Base-by-base conservation (phyloP, 768 basidiomycete species). In the Russula emetica region DNA sequence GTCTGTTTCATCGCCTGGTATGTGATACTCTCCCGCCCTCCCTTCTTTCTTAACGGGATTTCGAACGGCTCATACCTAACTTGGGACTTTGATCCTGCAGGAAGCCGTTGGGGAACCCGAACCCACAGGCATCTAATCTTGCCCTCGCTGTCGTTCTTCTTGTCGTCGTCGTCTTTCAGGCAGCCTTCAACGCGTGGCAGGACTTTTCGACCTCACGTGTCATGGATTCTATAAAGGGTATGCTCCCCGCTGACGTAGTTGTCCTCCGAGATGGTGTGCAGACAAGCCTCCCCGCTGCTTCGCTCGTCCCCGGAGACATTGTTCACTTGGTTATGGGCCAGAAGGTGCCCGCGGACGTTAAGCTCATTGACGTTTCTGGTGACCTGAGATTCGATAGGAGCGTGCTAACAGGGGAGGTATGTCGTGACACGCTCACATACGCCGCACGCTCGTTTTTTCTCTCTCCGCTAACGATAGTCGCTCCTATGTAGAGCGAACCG, bases 281-380 rank as follows among this genome's bases (percentile, higher is more conserved):
- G 52, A 71, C 69, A 20, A 83, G 78, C 54, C 74, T 85, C 0
- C 77, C 83, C 14, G 85, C 85, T 11, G 80, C 82, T 61, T 80
- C 85, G 49, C 81, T 87, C 44, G 84, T 89, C 8, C 82, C 83
- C 0, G 88, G 88, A 16, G 88, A 90, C 69, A 71, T 90, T 32
- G 80, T 88, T 58, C 76, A 78, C 1, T 80, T 90, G 69, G 74
- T 75, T 28, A 80, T 88, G 61, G 88, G 88, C 28, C 83, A 85
- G 69, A 84, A 86, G 18, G 80, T 89, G 2, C 88, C 88, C 0
- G 87, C 88, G 5, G 88, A 90, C 69, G 62, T 90, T 18, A 80
- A 84, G 55, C 75, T 90, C n/a, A 78, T 88, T 40, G 76, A 83
- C 5, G 79, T 78, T 26, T 82, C 80, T 24, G 74, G 79, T 3